Evolutionary conservation across 192 early-diverging fungal species (phyloP).

Genomic region (Backusella psychrophila): DNA sequence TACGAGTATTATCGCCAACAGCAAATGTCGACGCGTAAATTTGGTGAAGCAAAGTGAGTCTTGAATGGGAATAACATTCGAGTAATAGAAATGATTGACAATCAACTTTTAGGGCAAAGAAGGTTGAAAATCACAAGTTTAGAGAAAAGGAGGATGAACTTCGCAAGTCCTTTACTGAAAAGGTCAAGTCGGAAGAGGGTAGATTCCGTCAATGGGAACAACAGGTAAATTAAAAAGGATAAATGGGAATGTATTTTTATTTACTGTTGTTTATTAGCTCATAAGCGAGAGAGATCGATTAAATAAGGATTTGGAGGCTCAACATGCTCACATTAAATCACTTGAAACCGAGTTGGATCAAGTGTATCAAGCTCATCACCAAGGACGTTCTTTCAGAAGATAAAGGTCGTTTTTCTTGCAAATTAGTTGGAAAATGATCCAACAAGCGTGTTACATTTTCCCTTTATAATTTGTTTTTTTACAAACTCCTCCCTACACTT

Average conservation of each 20-base stretch:
- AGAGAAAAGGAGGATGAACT: conserved; percentile 98
- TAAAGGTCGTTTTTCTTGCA: not conserved
- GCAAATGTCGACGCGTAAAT: conserved; percentile 90
- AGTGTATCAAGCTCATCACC: conserved; percentile 24
- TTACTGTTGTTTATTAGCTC: conserved; percentile 41
- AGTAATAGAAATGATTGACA: too few relatives aligned
- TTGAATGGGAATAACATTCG: too few relatives aligned
- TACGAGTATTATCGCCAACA: conserved; percentile 90
- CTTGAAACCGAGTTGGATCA: conserved; percentile 81
- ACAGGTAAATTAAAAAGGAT: conserved; percentile 32
- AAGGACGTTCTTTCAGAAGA: conserved; percentile 14
- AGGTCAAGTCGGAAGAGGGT: conserved; percentile 95
- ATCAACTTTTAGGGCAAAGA: conserved; percentile 56
- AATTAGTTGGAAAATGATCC: too few relatives aligned
- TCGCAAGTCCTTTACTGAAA: conserved; percentile 96
- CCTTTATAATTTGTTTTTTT: not conserved
- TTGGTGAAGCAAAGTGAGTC: conserved; percentile 76
- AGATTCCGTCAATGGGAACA: conserved; percentile 99
- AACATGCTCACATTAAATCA: conserved; percentile 91
- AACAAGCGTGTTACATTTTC: too few relatives aligned
- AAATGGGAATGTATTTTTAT: not conserved
- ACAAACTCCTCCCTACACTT: not conserved
- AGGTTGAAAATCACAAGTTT: conserved; percentile 87
- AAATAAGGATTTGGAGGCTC: conserved; percentile 97
- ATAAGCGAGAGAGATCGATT: conserved; percentile 98